Evolutionary conservation across 1,139 yeast species (phyloP), one percentile per base, ranked within the genome.

Genomic region (Geotrichum restrictum): DNA sequence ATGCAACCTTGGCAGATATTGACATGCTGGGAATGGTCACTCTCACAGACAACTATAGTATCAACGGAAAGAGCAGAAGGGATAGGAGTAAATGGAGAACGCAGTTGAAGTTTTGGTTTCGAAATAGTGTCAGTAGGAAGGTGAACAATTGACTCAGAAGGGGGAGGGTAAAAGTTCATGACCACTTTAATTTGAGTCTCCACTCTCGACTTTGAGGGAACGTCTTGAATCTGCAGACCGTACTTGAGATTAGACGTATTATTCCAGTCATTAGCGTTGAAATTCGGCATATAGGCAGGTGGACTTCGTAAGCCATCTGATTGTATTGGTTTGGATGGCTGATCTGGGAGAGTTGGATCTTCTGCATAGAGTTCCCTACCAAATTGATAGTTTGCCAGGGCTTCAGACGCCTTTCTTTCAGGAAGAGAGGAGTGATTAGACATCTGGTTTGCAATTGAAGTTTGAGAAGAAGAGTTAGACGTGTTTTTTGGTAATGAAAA

Each of bases 111-210:
- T 64, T 88, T 88, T 60, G 88, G 85, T 67, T 87, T 89, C 8
- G 95, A 83, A 52, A 89, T 85, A 43, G 91, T 79, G 65, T 88
- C 95, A 52, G 87, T 80, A 1, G 96, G 94, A 38, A 89, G 69
- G 65, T 87, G 91, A 24, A 89, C 69, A 52, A 85, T 71, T 50
- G 76, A 76, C 63, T 85, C 83, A 4, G 79, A 75, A 3, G 95
- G 93, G 1, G 89, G 80, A 3, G 96, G 96, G 39, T 80, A 77
- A 40, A 89, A 72, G 11, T 78, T 70, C 43, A 89, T 70, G 52
- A 77, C 77, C 45, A 89, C 71, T 66, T 87, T 88, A 62, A 89
- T 86, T 69, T 89, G 97, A 16, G 96, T 89, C 68, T 89, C 97
- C 6, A 89, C 97, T 60, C 97, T 77, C 11, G 96, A 87, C 62